Base-by-base conservation (phyloP, 805 yeast species). In the Candida multigemmis region DNA sequence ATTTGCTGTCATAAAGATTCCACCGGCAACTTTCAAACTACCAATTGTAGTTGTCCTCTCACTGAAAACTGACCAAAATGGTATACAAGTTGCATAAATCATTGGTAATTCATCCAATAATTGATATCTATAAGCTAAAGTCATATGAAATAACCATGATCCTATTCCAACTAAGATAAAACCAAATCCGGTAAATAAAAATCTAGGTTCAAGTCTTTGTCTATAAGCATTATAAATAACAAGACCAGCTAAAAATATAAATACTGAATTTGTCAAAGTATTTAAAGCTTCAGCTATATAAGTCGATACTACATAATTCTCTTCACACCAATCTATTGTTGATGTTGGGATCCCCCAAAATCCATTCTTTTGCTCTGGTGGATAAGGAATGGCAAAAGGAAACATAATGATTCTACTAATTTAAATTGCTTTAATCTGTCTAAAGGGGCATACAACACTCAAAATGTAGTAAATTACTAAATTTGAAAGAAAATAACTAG, bases 291-390 rank as follows among this genome's bases (percentile, higher is more conserved):
- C 98, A 4, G 97, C 96, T 28, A 91, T 66, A 44, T 82, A 91
- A 8, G 69, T 70, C 8, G 89, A 70, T 2, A 87, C 82, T 7
- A 86, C 89, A 48, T 89, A 89, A 58, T 89, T 89, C 53, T 91
- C 97, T 46, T 89, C 98, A 56, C 98, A 89, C 97, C 97, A 89
- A 47, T 89, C 98, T 20, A 91, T 91, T n/a, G 97, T 87, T 20
- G 95, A 72, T 0, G 97, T 86, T 3, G 82, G 81, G 4, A 62
- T 56, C 1, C 91, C 91, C 95, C 95, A 84, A 48, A 52, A 76
- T 1, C 86, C 87, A 10, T 52, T 31, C n/a, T 46, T 38, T 22
- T 72, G 71, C 18, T 64, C 71, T 5, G 63, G 63, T 1, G 83
- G 80, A 41, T 74, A 74, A 2, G 74, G 71, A 35, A 44, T 34